Conservation (phyloP, 2,329 filamentous ascomycete species). For the Hymenoscyphus infarciens region DNA sequence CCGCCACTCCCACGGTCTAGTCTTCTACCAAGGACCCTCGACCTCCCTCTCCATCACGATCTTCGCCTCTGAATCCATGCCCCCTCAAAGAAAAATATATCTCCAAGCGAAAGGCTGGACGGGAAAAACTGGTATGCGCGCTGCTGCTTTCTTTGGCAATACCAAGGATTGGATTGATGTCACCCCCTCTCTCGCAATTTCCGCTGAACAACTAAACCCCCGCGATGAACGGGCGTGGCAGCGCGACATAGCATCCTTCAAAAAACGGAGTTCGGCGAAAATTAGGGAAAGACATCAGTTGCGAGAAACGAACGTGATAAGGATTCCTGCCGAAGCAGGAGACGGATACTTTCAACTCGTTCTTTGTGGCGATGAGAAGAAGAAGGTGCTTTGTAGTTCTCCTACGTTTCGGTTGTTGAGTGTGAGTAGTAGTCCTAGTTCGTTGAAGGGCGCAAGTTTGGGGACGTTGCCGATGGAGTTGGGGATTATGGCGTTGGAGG, state of each 20-base stretch:
- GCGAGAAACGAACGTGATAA: conserved; percentile 61
- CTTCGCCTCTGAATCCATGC: conserved; percentile 56
- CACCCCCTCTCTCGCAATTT: conserved; percentile 52
- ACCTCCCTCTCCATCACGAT: conserved; percentile 64
- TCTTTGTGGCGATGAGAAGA: conserved; percentile 53
- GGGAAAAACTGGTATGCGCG: conserved; percentile 64
- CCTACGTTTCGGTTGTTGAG: conserved; percentile 68
- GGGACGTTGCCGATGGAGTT: conserved; percentile 63
- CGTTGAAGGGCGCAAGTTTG: conserved; percentile 62
- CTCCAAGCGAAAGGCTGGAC: conserved; percentile 66
- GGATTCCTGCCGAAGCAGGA: conserved; percentile 58
- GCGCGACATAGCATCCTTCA: conserved; percentile 62
- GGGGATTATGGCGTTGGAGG: conserved; percentile 53
- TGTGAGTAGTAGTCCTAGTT: conserved; percentile 56
- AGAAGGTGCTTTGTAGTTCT: conserved; percentile 60
- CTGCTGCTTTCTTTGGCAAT: conserved; percentile 59
- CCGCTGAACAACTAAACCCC: conserved; percentile 47
- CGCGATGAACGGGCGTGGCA: conserved; percentile 64
- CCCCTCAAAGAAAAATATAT: conserved; percentile 58
- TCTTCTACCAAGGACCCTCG: conserved; percentile 63
- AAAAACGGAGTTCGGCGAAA: conserved; percentile 47
- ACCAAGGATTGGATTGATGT: conserved; percentile 64
- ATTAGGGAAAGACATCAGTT: conserved; percentile 46
- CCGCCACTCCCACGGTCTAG: conserved; percentile 59
- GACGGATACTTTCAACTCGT: conserved; percentile 70